Evolutionary conservation across 768 basidiomycete genomes (phyloP), one percentile per base, ranked within the genome.

Genomic region (Naganishia vaughanmartiniae): DNA sequence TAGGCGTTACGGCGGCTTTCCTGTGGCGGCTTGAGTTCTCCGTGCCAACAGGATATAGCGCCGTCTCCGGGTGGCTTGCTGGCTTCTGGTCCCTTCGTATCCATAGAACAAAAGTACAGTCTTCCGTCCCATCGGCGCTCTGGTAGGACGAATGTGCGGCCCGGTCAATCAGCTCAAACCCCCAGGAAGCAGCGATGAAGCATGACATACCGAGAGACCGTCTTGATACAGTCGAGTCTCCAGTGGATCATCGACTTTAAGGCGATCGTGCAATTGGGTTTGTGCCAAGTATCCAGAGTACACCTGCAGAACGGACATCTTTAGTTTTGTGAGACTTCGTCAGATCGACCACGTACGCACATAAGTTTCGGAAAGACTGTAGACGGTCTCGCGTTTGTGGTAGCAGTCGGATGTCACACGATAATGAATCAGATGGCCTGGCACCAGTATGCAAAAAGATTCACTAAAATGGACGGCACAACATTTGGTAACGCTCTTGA

Each of bases 101-200:
- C 86, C 86, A 90, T 17, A 98, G 80, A 78, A 91, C 87, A 73
- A 98, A 93, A 17, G 93, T 82, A 73, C 87, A 89, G 78, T 97
- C 94, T 78, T 94, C 92, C 60, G 91, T 90, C 11, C 86, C 85
- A 74, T 98, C 94, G 73, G 91, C 63, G 55, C 73, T 74, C 71
- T 78, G 51, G 30, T 14, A 4, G 7, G 17, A 17, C 14, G 19
- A 12, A 28, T 26, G 56, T 12, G 24, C 31, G 12, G 1, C 15
- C 17, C 54, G 7, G 51, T 14, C 14, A 5, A 21, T 31, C 33
- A 28, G 54, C 54, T 7, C 5, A 4, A 30, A 6, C 54, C 7
- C 17, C 26, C 6, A n/a, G 48, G 1, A 2, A 55, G 2, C 5
- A 55, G 5, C 28, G 48, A 30, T 31, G 54, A 33, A 7, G 6